Percentiles rank a stretch among this genome's conserved stretches.
Conservation (phyloP, 257 asterid genomes). For the Solanum piurae region DNA sequence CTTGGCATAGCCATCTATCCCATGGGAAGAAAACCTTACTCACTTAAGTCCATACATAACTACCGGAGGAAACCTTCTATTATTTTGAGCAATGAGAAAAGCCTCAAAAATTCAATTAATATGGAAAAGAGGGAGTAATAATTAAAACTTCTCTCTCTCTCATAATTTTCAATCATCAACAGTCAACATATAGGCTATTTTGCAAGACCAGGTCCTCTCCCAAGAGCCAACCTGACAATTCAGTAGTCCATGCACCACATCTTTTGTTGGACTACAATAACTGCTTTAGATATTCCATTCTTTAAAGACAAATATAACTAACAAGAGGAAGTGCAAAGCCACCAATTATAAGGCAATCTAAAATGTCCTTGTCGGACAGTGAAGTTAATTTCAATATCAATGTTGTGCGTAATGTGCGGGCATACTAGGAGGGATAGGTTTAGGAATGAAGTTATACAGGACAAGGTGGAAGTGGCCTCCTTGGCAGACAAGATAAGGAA, state of each 20-base stretch:
- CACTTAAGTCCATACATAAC: neutral
- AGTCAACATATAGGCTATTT: neutral
- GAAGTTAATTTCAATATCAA: neutral
- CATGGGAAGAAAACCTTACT: neutral
- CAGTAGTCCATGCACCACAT: neutral
- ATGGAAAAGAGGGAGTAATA: neutral
- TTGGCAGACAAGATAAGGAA: neutral
- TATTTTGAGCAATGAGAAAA: neutral
- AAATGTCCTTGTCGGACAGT: neutral
- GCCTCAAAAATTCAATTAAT: neutral
- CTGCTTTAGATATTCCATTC: neutral
- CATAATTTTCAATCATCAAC: neutral
- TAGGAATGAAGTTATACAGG: neutral
- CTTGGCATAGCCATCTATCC: neutral
- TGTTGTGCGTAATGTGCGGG: neutral
- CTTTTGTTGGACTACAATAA: neutral
- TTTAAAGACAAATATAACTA: neutral
- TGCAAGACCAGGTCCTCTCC: neutral
- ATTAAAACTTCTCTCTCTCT: neutral
- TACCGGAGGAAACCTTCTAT: neutral
- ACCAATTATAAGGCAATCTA: neutral
- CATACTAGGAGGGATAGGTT: neutral
- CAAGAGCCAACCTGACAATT: neutral
- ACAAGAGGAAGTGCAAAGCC: neutral
- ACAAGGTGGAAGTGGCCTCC: neutral